phyloP scores from a whole-genome alignment of 176 grass and related monocot species.

The Ampelocalamus luodianensis region DNA sequence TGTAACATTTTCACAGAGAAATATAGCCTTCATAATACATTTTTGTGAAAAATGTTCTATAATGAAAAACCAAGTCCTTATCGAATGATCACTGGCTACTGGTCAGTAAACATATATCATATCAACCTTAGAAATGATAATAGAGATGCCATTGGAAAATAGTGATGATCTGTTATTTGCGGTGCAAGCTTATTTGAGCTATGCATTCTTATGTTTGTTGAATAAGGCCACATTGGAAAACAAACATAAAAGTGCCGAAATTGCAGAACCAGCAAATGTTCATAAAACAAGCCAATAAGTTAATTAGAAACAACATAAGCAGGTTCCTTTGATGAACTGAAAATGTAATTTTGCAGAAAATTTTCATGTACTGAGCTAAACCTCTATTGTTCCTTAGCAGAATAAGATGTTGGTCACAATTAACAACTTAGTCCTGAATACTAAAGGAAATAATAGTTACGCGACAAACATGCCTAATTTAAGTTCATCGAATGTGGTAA shows the following conservation, averaged over 20 bases:
- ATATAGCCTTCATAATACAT: background rate
- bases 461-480: background rate
- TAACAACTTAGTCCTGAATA: conserved; percentile 6
- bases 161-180: conserved; percentile 4
- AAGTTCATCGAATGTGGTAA: conserved; percentile 21
- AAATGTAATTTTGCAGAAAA: background rate
- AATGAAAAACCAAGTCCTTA: background rate
- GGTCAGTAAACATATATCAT: background rate
- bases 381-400: background rate
- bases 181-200: conserved; percentile 1
- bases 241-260: background rate
- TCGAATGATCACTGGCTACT: background rate
- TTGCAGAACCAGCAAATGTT: background rate
- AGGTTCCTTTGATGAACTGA: background rate
- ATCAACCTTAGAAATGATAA: background rate
- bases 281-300: conserved; percentile 18
- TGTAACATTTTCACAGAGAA: background rate
- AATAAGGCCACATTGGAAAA: background rate
- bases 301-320: conserved; percentile 7
- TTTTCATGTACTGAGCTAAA: conserved; percentile 11
- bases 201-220: conserved; percentile 5
- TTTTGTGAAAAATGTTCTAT: background rate
- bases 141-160: conserved; percentile 6
- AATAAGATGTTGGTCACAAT: background rate
- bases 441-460: background rate